Base-by-base conservation (phyloP, 768 basidiomycete genomes). In the Ramaria sp. region DNA sequence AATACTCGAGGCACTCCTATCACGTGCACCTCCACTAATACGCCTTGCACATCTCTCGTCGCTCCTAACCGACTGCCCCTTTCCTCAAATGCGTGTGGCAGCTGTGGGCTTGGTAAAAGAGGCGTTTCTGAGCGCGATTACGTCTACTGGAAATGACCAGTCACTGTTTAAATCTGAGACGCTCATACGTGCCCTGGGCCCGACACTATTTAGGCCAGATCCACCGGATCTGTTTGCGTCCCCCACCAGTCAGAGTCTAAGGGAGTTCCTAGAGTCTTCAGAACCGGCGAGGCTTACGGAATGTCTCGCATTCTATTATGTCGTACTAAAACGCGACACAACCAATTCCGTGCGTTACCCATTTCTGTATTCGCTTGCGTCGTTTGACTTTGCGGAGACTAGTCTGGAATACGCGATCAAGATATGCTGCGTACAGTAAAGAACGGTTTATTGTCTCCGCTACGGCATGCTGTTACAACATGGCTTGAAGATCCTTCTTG, bases 31-130 rank as follows among this genome's bases (percentile, higher is more conserved):
- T 1, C 67, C 79, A 0, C 62, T 69, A 37, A 61, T 81, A 0
- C 77, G 80, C 2, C 68, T 88, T 15, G 75, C 79, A 42, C 68
- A 83, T 9, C 72, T 89, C 3, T 67, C 72, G 11, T 81, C 81
- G 37, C 72, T 88, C 20, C 57, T 73, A 37, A 60, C 65, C 5
- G 74, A 78, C 17, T 66, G 67, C 5, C 70, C 78, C 15, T 77
- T 78, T 47, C 82, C 82, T 0, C 83, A 85, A 63, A 85, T 89
- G 75, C 76, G 82, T 9, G 78, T 81, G 0, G 83, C 86, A 0
- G 78, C 83, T 0, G 73, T 90, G 0, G 82, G 83, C 0, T 71
- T 89, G 1, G 74, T 88, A 1, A 86, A 84, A 65, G 85, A 89
- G 51, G 78, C 80, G 1, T 69, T 83, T 1, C 66, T 89, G 11